Conservation (phyloP, 2,329 filamentous ascomycete genomes). For the Fonsecaea nubica region DNA sequence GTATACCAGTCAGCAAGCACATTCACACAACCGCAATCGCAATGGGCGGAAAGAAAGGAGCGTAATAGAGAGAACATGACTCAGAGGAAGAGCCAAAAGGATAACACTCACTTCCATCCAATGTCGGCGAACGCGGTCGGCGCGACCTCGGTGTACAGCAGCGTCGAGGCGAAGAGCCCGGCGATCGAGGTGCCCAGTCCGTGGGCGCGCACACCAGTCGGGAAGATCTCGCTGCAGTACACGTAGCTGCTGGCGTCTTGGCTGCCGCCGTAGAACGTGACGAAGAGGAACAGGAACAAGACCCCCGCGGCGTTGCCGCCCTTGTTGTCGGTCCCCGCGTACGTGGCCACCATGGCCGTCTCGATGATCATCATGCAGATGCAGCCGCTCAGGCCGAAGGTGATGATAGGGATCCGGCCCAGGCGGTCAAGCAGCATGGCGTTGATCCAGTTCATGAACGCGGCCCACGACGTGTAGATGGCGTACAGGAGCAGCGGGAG, state of each 20-base stretch:
- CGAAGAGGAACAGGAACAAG: conserved; percentile 51
- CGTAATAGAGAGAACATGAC: too few species aligned
- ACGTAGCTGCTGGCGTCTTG: conserved; percentile 57
- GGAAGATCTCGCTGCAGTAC: conserved; percentile 56
- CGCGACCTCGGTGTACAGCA: conserved; percentile 27
- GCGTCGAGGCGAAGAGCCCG: conserved; percentile 25
- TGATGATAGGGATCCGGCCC: conserved; percentile 50
- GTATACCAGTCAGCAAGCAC: too few species aligned
- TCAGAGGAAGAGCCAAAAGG: not conserved
- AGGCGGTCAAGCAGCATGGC: conserved; percentile 48
- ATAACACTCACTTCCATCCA: conserved; percentile 22
- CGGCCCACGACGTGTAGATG: conserved; percentile 51
- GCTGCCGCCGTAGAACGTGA: conserved; percentile 51
- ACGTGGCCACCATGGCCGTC: conserved; percentile 46
- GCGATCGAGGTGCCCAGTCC: conserved; percentile 25
- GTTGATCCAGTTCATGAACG: conserved; percentile 50
- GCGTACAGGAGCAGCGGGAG: conserved; percentile 54
- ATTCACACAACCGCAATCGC: too few species aligned
- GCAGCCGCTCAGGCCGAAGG: conserved; percentile 50
- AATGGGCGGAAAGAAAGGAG: too few species aligned
- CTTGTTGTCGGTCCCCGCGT: conserved; percentile 44
- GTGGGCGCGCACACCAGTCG: conserved; percentile 42
- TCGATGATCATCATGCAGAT: conserved; percentile 48
- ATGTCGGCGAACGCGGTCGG: conserved; percentile 23
- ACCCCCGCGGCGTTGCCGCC: conserved; percentile 47